Base-by-base conservation (phyloP, 495 filamentous ascomycete species). In the Aspergillus nidulans region DNA sequence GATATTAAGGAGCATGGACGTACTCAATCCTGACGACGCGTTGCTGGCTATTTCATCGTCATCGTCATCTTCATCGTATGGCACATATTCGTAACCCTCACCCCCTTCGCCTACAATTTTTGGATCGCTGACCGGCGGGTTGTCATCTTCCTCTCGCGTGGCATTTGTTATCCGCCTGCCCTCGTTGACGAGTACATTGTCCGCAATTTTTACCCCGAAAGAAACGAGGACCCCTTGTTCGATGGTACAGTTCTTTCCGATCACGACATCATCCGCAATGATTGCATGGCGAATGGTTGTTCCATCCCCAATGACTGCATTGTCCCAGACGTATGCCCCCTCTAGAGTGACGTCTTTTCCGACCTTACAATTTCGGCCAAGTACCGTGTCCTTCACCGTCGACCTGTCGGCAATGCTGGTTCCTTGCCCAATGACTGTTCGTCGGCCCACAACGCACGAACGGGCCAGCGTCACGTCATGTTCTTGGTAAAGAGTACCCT, bases 281-380 rank as follows among this genome's bases (percentile, higher is more conserved):
- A 99, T 85, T 7, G 91, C 86, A 52, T 81, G 81, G 12, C 78
- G 72, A 15, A 97, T 71, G n/a, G 77, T 78, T 9, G 84, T 76
- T 6, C 81, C 83, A 64, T 97, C 89, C 0, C 80, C 85, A 60
- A 99, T 83, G 3, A 80, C 77, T 3, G 83, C 84, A 60, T 86
- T 78, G 57, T 97, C 90, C 94, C 95, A 99, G 58, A 99, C 85
- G 63, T 94, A 92, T 10, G 91, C 87, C 61, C 87, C 78, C 19
- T 88, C 78, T 56, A 99, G 83, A 38, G 69, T 79, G 23, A 92
- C 91, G 58, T 92, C 86, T 54, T 80, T 86, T 21, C 95, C 94
- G 56, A 99, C 90, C 59, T 81, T 80, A 71, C 91, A 96, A 54
- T 85, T 80, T 55, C 88, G 81, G 20, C 94, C 94, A 28, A 99